Conservation (phyloP, 2,329 filamentous ascomycete species). For the Arthrobotrys iridis region DNA sequence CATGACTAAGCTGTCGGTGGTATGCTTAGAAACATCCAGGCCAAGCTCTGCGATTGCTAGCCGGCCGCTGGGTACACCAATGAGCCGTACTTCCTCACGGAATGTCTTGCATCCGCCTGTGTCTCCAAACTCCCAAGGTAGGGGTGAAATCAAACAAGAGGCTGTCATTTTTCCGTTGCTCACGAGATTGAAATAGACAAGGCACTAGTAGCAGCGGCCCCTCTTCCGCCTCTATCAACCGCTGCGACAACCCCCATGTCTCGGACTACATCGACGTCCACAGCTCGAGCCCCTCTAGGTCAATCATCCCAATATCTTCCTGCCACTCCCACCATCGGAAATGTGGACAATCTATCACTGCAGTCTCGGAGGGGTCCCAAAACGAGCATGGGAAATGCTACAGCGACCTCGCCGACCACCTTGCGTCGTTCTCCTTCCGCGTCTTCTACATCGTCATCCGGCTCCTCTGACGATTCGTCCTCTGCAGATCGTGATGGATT, state of each 20-base stretch:
- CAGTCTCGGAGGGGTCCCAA: slow-evolving; percentile 53
- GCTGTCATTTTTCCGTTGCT: background rate
- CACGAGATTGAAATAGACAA: slow-evolving; percentile 27
- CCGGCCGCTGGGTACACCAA: slow-evolving; percentile 42
- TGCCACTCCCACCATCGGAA: slow-evolving; percentile 53
- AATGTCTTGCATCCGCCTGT: slow-evolving; percentile 45
- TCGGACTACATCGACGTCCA: slow-evolving; percentile 42
- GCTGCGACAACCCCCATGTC: slow-evolving; percentile 38
- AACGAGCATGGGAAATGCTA: slow-evolving; percentile 53
- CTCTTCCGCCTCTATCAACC: background rate
- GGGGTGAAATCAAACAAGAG: slow-evolving; percentile 13
- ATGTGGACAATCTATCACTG: slow-evolving; percentile 22
- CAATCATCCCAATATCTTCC: slow-evolving; percentile 55
- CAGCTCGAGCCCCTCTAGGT: slow-evolving; percentile 47
- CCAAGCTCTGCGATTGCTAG: slow-evolving; percentile 44
- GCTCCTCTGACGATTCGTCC: slow-evolving; percentile 25
- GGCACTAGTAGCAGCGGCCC: slow-evolving; percentile 3
- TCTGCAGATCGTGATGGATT: slow-evolving; percentile 38
- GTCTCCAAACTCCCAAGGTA: slow-evolving; percentile 45
- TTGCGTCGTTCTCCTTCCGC: slow-evolving; percentile 36
- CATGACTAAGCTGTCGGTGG: background rate
- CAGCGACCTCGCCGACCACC: slow-evolving; percentile 48
- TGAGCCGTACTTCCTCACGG: slow-evolving; percentile 50
- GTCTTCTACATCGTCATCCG: slow-evolving; percentile 36
- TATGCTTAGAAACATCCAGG: slow-evolving; percentile 31